Conservation (phyloP, 2,329 filamentous ascomycete species). For the Diplodia corticola region DNA sequence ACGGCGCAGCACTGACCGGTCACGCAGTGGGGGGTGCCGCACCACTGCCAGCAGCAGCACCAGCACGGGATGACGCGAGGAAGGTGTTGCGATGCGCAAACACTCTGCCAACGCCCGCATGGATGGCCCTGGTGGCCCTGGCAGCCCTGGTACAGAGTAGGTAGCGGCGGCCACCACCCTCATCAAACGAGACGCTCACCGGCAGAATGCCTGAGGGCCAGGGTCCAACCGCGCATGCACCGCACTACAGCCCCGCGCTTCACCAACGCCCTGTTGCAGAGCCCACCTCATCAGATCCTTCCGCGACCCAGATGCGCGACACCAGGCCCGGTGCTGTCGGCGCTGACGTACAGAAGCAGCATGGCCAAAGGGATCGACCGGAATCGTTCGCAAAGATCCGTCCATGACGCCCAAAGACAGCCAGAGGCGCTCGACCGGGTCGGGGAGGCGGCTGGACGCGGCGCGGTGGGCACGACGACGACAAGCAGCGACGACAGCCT, state of each 20-base stretch:
- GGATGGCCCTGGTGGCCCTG: background rate
- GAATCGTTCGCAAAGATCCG: constrained; percentile 17
- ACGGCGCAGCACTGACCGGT: constrained; percentile 10
- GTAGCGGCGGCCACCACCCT: background rate
- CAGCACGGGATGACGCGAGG: constrained; percentile 9
- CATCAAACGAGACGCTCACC: background rate
- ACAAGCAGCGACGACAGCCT: background rate
- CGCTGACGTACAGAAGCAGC: constrained; percentile 17
- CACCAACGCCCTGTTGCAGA: background rate
- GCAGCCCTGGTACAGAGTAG: too few relatives aligned
- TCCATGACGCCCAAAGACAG: background rate
- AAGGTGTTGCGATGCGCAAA: constrained; percentile 16
- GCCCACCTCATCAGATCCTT: constrained; percentile 17
- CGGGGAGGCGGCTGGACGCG: background rate
- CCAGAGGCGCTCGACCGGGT: background rate
- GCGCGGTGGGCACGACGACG: background rate
- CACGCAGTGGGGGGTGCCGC: constrained; percentile 11
- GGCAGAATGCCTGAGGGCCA: constrained; percentile 6
- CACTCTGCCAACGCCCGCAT: constrained; percentile 9
- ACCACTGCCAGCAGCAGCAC: background rate
- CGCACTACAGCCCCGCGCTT: background rate
- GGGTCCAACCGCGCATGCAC: constrained; percentile 12
- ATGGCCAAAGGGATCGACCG: constrained; percentile 15
- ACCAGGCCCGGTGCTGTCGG: background rate
- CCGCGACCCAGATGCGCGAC: constrained; percentile 15